Percentiles rank a stretch among this genome's conserved stretches.
These are phyloP conservation scores for Solanum boliviense DNA, from an alignment of 257 asterid genomes.

Conservation along the genomic window DNA sequence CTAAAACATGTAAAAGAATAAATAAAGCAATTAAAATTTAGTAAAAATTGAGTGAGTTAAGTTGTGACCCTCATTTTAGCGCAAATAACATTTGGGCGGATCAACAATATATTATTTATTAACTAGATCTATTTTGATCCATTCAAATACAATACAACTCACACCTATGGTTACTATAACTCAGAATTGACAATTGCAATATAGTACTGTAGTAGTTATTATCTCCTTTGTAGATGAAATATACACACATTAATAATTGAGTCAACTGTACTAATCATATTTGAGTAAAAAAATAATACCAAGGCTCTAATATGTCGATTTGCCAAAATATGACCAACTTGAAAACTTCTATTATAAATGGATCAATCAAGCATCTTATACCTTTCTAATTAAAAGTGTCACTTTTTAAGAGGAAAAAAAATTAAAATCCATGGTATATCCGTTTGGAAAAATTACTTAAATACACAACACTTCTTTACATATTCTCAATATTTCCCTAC, in stretches of 20 bases:
- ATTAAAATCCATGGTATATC: too few species aligned
- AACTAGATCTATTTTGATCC: background rate
- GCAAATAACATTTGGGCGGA: background rate
- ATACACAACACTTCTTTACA: too few species aligned
- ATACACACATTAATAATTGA: background rate
- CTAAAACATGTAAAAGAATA: background rate
- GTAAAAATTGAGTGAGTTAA: too few species aligned
- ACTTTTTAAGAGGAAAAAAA: too few species aligned
- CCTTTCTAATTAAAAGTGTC: too few species aligned
- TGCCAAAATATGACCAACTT: background rate
- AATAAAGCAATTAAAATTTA: too few species aligned
- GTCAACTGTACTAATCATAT: background rate
- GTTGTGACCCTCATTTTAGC: too few species aligned
- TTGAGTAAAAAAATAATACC: background rate
- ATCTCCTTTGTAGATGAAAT: background rate
- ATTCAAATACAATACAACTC: background rate
- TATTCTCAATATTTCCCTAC: too few species aligned
- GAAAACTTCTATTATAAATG: background rate
- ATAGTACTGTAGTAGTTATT: background rate
- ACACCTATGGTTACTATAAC: background rate
- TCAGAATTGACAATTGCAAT: background rate
- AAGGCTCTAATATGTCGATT: background rate
- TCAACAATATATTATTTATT: background rate
- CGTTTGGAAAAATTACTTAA: too few species aligned
- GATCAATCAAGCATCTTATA: background rate